phyloP scores from a whole-genome alignment of 768 basidiomycete genomes.

The Boletus coccyginus region DNA sequence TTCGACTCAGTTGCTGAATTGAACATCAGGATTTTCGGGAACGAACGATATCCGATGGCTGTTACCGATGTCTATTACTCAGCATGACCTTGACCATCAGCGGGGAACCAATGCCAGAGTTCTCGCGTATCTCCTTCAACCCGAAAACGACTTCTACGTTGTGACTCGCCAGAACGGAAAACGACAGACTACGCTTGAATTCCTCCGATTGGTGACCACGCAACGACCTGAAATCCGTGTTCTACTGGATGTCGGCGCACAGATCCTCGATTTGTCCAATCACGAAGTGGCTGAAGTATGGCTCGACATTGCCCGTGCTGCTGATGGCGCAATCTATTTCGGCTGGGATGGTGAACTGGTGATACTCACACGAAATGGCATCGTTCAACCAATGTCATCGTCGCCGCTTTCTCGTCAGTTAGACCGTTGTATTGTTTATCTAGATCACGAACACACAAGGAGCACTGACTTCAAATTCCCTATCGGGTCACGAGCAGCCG shows the following conservation, averaged over 20 bases:
- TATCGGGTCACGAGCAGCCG: conserved; percentile 28
- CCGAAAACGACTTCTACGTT: conserved; percentile 15
- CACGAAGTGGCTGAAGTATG: conserved; percentile 37
- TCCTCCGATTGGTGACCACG: conserved; percentile 28
- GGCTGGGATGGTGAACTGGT: conserved; percentile 25
- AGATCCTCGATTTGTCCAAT: conserved; percentile 51
- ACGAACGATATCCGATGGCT: conserved; percentile 38
- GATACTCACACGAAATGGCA: conserved; percentile 23
- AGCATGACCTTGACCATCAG: too few relatives aligned
- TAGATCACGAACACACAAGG: conserved; percentile 37
- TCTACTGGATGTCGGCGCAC: conserved; percentile 53
- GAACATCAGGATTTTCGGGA: conserved; percentile 35
- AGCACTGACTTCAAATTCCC: conserved; percentile 38
- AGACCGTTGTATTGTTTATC: conserved; percentile 32
- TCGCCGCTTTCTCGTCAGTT: conserved; percentile 30
- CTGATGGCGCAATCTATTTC: conserved; percentile 27
- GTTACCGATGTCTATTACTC: too few relatives aligned
- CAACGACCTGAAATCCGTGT: conserved; percentile 40
- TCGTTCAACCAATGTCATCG: conserved; percentile 16
- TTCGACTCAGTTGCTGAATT: not conserved
- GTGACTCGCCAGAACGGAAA: not conserved
- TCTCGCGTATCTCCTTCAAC: too few relatives aligned
- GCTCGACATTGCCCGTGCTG: conserved; percentile 27
- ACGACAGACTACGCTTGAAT: not conserved
- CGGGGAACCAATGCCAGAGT: too few relatives aligned